These are phyloP conservation scores for Hygrocybe punicea DNA, from an alignment of 768 basidiomycete species.

Conservation along the genomic window DNA sequence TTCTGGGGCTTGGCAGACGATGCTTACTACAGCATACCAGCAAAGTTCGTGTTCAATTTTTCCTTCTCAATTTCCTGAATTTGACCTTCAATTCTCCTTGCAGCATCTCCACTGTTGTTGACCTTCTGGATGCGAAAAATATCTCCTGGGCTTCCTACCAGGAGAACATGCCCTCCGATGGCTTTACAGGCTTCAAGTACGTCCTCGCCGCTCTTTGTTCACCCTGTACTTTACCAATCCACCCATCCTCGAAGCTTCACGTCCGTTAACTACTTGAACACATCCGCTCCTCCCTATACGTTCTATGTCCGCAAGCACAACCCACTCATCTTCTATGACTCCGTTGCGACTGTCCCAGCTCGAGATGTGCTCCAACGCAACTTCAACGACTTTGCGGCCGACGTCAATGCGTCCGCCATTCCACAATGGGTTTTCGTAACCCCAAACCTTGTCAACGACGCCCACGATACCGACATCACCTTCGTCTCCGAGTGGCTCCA, in stretches of 20 bases:
- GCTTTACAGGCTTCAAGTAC: slow-evolving; percentile 41
- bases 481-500: slow-evolving; percentile 46
- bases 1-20: slow-evolving; percentile 52
- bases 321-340: slow-evolving; percentile 51
- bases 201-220: slow-evolving; percentile 10
- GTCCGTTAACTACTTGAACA: slow-evolving; percentile 38
- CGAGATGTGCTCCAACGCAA: slow-evolving; percentile 50
- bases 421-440: slow-evolving; percentile 64
- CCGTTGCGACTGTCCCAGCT: slow-evolving; percentile 39
- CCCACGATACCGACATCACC: slow-evolving; percentile 55
- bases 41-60: too few species aligned
- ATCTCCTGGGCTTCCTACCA: slow-evolving; percentile 63
- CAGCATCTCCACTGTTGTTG: slow-evolving; percentile 51
- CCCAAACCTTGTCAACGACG: slow-evolving; percentile 61
- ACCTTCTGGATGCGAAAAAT: slow-evolving; percentile 54
- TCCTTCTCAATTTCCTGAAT: neutral
- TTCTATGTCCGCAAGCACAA: slow-evolving; percentile 60
- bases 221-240: slow-evolving; percentile 18
- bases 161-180: slow-evolving; percentile 54
- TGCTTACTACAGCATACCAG: slow-evolving; percentile 27
- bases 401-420: slow-evolving; percentile 47
- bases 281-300: slow-evolving; percentile 35
- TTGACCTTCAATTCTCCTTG: neutral
- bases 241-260: slow-evolving; percentile 7
- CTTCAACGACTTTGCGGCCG: slow-evolving; percentile 60